phyloP scores from a whole-genome alignment of 768 basidiomycete genomes.

The Mycena sanguinolenta region DNA sequence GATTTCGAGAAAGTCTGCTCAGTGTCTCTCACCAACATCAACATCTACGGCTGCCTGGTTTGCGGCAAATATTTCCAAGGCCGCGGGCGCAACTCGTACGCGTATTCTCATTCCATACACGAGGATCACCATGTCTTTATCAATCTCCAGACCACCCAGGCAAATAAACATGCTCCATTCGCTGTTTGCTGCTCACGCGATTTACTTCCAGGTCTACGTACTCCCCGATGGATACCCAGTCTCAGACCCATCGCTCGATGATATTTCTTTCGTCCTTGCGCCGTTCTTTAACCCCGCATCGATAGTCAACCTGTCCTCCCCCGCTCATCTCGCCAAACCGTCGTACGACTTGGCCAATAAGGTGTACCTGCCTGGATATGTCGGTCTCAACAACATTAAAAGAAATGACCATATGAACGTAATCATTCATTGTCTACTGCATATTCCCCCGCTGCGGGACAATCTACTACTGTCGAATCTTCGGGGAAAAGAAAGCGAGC shows the following conservation, averaged over 20 bases:
- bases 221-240: conserved; percentile 97
- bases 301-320: conserved; percentile 67
- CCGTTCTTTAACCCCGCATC: conserved; percentile 84
- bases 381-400: conserved; percentile 98
- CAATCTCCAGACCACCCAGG: conserved; percentile 94
- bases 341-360: conserved; percentile 89
- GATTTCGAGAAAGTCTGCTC: conserved; percentile 99
- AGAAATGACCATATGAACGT: conserved; percentile 98
- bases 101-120: conserved; percentile 96
- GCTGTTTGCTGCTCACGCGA: conserved; percentile 36
- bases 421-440: conserved; percentile 92
- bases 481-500: conserved; percentile 83
- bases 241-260: conserved; percentile 95
- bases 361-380: conserved; percentile 91
- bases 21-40: conserved; percentile 95
- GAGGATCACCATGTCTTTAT: conserved; percentile 99
- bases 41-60: conserved; percentile 97
- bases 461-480: conserved; percentile 85
- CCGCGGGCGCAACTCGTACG: conserved; percentile 91
- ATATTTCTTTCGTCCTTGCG: conserved; percentile 91
- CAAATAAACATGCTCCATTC: conserved; percentile 48
- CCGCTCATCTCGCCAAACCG: conserved; percentile 73
- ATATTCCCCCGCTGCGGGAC: conserved; percentile 91
- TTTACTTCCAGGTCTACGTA: conserved; percentile 86
- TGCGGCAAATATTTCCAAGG: conserved; percentile 99